A percentile compares a stretch with the other conserved stretches of the same genome.
Evolutionary conservation across 805 yeast species (phyloP).

Genomic region (Wickerhamiella qilinensis): DNA sequence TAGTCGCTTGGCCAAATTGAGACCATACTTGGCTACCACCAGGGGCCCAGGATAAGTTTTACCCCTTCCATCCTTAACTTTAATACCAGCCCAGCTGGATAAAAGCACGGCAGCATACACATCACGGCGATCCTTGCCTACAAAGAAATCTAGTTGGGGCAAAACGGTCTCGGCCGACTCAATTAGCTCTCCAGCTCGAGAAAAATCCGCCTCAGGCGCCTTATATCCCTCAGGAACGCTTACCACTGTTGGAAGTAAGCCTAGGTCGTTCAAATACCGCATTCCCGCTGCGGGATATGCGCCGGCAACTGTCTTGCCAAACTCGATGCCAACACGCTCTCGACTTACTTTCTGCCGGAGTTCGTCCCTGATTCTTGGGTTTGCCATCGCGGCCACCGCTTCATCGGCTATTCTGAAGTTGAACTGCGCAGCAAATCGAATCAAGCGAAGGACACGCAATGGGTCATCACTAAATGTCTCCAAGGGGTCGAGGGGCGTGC

Average conservation of each 20-base stretch:
- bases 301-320: constrained; percentile 60
- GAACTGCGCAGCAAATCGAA: constrained; percentile 74
- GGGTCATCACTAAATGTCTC: constrained; percentile 92
- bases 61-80: constrained; percentile 26
- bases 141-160: constrained; percentile 2
- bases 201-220: constrained; percentile 6
- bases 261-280: constrained; percentile 36
- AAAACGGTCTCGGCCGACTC: constrained; percentile 11
- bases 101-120: constrained; percentile 37
- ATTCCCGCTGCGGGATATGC: constrained; percentile 49
- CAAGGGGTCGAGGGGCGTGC: constrained; percentile 78
- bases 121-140: constrained; percentile 8
- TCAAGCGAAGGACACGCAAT: constrained; percentile 65
- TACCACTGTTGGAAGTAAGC: constrained; percentile 45
- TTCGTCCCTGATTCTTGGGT: constrained; percentile 37
- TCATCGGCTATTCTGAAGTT: constrained; percentile 45
- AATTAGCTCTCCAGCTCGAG: constrained; percentile 10
- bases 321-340: constrained; percentile 79
- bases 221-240: constrained; percentile 11
- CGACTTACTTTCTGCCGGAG: constrained; percentile 63
- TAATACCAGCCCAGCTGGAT: constrained; percentile 30
- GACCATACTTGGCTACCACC: constrained; percentile 46
- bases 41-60: constrained; percentile 28
- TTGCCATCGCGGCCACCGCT: constrained; percentile 47
- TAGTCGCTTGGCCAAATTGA: constrained; percentile 45